These are phyloP conservation scores for Lepidium didymum DNA, from an alignment of 345 rosid species.

Conservation along the genomic window DNA sequence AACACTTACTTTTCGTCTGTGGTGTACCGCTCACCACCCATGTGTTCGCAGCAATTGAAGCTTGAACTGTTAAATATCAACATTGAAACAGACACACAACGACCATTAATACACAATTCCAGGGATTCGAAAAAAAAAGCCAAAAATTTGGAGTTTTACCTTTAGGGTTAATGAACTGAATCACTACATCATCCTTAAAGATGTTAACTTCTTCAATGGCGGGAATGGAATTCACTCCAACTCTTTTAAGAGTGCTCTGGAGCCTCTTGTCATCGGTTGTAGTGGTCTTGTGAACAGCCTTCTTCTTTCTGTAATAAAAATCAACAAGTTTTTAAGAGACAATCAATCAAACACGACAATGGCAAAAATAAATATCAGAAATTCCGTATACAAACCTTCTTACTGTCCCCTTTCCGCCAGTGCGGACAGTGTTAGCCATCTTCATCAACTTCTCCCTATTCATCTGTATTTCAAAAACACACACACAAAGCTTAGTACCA, in stretches of 20 bases:
- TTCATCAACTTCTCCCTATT: conserved; percentile 78
- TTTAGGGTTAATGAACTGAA: conserved; percentile 86
- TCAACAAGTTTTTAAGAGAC: background rate
- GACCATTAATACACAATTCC: background rate
- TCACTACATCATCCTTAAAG: conserved; percentile 87
- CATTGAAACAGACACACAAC: background rate
- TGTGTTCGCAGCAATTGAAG: conserved; percentile 86
- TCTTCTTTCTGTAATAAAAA: conserved; percentile 70
- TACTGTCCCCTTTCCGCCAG: conserved; percentile 92
- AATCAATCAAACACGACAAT: background rate
- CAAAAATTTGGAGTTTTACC: conserved; percentile 29
- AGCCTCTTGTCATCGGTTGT: conserved; percentile 96
- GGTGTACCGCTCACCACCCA: conserved; percentile 98
- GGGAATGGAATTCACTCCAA: conserved; percentile 87
- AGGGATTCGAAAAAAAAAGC: background rate
- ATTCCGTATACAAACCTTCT: conserved; percentile 46
- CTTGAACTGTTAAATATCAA: conserved; percentile 62
- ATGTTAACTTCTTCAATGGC: conserved; percentile 98
- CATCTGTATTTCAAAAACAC: conserved; percentile 42
- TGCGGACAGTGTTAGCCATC: conserved; percentile 97
- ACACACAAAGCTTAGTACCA: background rate
- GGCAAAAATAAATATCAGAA: background rate
- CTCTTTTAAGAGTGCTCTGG: conserved; percentile 92
- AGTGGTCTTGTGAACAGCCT: conserved; percentile 96
- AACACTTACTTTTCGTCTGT: conserved; percentile 71